phyloP scores from a whole-genome alignment of 345 rosid species.

The Linum tenue region DNA sequence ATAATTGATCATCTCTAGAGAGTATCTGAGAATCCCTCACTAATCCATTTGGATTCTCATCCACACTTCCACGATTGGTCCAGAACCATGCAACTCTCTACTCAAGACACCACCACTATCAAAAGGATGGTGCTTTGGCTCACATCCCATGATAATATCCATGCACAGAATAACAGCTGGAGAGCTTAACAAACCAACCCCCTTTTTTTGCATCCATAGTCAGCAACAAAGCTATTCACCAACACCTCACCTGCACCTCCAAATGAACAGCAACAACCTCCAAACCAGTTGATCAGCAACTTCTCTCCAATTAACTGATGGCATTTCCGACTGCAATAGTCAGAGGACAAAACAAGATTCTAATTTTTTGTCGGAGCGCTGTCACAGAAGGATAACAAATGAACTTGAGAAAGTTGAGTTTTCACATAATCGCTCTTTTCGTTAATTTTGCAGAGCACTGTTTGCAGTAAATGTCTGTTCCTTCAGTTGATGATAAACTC shows the following conservation, averaged over 20 bases:
- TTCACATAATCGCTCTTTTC: too few species aligned
- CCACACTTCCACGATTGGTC: constrained; percentile 4
- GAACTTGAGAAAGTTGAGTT: too few species aligned
- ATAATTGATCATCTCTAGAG: constrained; percentile 10
- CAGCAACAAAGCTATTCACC: constrained; percentile 62
- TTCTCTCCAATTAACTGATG: constrained; percentile 81
- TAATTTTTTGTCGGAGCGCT: too few species aligned
- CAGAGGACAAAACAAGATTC: too few species aligned
- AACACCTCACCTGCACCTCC: constrained; percentile 81
- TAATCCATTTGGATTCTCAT: constrained; percentile 16
- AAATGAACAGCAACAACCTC: constrained; percentile 84
- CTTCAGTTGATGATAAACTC: too few species aligned
- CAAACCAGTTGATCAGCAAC: constrained; percentile 98
- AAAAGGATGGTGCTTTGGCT: too few species aligned
- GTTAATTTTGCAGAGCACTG: constrained; percentile 36
- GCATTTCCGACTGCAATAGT: too few species aligned
- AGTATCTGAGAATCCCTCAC: constrained; percentile 11
- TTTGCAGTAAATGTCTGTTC: too few species aligned
- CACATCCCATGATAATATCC: constrained; percentile 48
- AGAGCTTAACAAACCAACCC: constrained; percentile 48
- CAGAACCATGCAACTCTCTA: constrained; percentile 11
- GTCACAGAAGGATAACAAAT: too few species aligned
- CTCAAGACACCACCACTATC: too few species aligned
- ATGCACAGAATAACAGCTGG: constrained; percentile 53
- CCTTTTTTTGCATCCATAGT: constrained; percentile 45